phyloP scores from a whole-genome alignment of 768 basidiomycete species.

The Coprinopsis cinerea region DNA sequence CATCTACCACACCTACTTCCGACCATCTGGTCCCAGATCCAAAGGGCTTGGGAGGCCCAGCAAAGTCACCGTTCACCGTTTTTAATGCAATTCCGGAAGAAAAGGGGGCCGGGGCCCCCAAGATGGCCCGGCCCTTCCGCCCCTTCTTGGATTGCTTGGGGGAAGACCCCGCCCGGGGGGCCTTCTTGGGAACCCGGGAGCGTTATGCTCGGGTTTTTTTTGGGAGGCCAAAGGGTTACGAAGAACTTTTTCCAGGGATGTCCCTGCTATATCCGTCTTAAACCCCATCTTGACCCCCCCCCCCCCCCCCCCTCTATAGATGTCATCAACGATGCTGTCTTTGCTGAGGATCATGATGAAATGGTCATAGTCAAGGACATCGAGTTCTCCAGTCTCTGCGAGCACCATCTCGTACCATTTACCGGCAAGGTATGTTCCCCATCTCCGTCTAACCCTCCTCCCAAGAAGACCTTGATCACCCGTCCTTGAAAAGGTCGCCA shows the following conservation, averaged over 20 bases:
- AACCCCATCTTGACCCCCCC: conserved; percentile 10
- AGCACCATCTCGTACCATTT: conserved; percentile 98
- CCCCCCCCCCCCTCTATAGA: conserved; percentile 42
- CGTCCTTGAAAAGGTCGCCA: conserved; percentile 65
- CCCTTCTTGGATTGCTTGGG: conserved; percentile 96
- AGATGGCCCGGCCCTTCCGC: conserved; percentile 79
- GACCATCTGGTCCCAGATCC: conserved; percentile 43
- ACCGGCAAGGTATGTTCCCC: conserved; percentile 72
- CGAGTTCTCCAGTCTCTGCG: conserved; percentile 94
- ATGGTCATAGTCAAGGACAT: conserved; percentile 99
- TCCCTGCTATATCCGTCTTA: conserved; percentile 16
- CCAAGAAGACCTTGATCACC: conserved; percentile 14
- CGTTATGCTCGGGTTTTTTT: conserved; percentile 94
- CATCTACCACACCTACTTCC: conserved; percentile 26
- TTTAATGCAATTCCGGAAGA: conserved; percentile 76
- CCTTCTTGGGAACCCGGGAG: conserved; percentile 86
- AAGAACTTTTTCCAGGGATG: conserved; percentile 84
- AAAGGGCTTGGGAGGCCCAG: conserved; percentile 95
- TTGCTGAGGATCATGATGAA: conserved; percentile 98
- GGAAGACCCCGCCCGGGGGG: conserved; percentile 95
- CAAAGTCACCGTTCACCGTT: conserved; percentile 84
- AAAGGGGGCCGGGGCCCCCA: conserved; percentile 63
- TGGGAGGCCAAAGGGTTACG: conserved; percentile 99
- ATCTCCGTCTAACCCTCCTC: conserved; percentile 10
- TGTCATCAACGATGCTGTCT: conserved; percentile 97